Evolutionary conservation across 2,329 filamentous ascomycete species (phyloP).

Genomic region (Trichoderma sp.): DNA sequence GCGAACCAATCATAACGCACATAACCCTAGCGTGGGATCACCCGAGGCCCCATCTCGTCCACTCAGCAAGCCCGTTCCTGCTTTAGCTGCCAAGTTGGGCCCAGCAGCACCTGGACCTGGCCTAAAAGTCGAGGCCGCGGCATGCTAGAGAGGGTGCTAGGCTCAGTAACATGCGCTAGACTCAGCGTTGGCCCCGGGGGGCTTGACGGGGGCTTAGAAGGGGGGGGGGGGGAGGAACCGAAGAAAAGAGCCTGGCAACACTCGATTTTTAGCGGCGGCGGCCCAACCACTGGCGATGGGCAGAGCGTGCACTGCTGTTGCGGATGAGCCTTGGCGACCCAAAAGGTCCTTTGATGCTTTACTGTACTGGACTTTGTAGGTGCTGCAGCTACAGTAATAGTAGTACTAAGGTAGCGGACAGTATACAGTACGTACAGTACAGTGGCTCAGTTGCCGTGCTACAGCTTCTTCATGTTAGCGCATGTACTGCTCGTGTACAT

Average conservation of each 20-base stretch:
- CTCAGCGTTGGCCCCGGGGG: neutral
- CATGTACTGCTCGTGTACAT: neutral
- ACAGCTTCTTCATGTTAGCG: too few species aligned
- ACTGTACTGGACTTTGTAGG: neutral
- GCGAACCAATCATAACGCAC: neutral
- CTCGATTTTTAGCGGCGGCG: neutral
- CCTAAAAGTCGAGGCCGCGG: neutral
- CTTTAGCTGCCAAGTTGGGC: constrained; percentile 20
- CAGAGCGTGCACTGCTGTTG: neutral
- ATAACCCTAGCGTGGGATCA: constrained; percentile 7
- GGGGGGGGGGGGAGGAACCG: neutral
- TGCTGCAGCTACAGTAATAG: neutral
- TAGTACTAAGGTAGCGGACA: too few species aligned
- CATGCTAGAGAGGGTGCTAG: too few species aligned
- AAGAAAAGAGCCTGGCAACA: neutral
- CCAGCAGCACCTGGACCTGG: constrained; percentile 2
- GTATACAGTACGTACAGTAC: too few species aligned
- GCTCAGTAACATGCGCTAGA: neutral
- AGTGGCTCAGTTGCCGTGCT: too few species aligned
- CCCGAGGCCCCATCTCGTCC: constrained; percentile 7
- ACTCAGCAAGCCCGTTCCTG: constrained; percentile 20
- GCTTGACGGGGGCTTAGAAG: neutral
- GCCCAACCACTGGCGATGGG: constrained; percentile 2
- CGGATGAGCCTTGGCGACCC: constrained; percentile 1
- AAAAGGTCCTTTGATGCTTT: neutral